Evolutionary conservation across 768 basidiomycete species (phyloP).

Genomic region (Epithele typhae): DNA sequence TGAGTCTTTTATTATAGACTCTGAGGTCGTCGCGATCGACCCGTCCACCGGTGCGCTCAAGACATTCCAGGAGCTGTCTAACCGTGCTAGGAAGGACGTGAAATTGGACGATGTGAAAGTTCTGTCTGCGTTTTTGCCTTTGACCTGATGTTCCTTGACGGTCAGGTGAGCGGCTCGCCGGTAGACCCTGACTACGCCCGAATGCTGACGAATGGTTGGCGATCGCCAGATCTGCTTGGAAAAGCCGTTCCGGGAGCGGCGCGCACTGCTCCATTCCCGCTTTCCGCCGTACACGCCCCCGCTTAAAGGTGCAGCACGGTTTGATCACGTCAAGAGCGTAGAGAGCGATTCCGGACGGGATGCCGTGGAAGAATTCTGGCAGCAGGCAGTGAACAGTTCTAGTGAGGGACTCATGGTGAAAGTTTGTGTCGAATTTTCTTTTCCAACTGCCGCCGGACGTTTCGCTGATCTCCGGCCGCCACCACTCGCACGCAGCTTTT

Average conservation of each 20-base stretch:
- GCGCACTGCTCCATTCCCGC: slow-evolving; percentile 54
- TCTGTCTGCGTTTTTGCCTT: slow-evolving; percentile 83
- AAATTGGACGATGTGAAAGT: slow-evolving; percentile 69
- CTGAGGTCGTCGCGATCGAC: slow-evolving; percentile 87
- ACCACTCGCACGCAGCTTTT: slow-evolving; percentile 53
- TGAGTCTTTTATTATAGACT: slow-evolving; percentile 71
- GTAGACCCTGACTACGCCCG: background rate
- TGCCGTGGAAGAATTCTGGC: slow-evolving; percentile 73
- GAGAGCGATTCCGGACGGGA: slow-evolving; percentile 59
- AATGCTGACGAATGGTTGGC: too few relatives aligned
- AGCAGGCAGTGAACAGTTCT: slow-evolving; percentile 65
- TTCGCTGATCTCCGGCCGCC: slow-evolving; percentile 10
- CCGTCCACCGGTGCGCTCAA: slow-evolving; percentile 53
- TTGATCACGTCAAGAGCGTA: slow-evolving; percentile 71
- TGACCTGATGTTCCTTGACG: slow-evolving; percentile 85
- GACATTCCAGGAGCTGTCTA: slow-evolving; percentile 86
- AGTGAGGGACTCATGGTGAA: slow-evolving; percentile 97
- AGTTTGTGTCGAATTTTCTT: too few relatives aligned
- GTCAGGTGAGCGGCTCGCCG: slow-evolving; percentile 44
- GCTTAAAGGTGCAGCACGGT: slow-evolving; percentile 49
- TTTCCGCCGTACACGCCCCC: slow-evolving; percentile 51
- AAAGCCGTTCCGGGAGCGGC: slow-evolving; percentile 65
- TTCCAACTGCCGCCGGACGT: too few relatives aligned
- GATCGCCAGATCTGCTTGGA: slow-evolving; percentile 56
- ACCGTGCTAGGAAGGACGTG: slow-evolving; percentile 82